Evolutionary conservation across 352 stramenopile genomes (phyloP), one percentile per base, ranked within the genome.

Genomic region (Phytopythium montanum): DNA sequence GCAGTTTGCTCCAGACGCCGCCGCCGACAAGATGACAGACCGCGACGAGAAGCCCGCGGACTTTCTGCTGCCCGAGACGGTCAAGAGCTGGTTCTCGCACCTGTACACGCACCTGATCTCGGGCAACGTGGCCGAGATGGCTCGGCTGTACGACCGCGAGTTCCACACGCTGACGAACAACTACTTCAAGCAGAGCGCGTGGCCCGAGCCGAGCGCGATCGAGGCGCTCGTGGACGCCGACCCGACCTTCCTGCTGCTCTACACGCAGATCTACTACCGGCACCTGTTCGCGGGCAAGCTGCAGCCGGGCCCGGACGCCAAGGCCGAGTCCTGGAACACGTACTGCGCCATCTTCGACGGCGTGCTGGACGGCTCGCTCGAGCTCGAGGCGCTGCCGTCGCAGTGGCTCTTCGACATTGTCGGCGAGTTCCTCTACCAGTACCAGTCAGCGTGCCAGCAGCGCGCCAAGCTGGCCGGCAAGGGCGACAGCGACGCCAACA

Each of bases 401-500:
- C 92, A 98, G 72, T 99, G 97, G 97, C 82, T 97, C 44, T 99
- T 99, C 74, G 97, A 99, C 79, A 97, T 99, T 64, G 79, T 99
- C 14, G 89, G 98, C 65, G 97, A 99, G 81, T 99, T 99, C 66
- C 90, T 99, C 1, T 99, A 99, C 78, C 96, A 99, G 78, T 99
- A 99, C 81, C 96, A 99, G 79, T 96, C 92, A 60, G 99, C 98
- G 71, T 98, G 93, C 73, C 96, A 99, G 75, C 97, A 97, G 73
- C 87, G 95, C 50, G 94, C 88, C 34, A 92, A 95, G 76, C 59
- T 90, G 70, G 67, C 69, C 26, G 62, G 74, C 56, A 90, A 92
- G 67, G 66, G 64, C 28, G 77, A 79, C 50, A 70, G 65, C 16
- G 59, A 75, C 34, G 87, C 87, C 65, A 65, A 81, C 50, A 72